These are phyloP conservation scores for Sarocladium brachiariae DNA, from an alignment of 2,329 filamentous ascomycete genomes.

Conservation along the genomic window DNA sequence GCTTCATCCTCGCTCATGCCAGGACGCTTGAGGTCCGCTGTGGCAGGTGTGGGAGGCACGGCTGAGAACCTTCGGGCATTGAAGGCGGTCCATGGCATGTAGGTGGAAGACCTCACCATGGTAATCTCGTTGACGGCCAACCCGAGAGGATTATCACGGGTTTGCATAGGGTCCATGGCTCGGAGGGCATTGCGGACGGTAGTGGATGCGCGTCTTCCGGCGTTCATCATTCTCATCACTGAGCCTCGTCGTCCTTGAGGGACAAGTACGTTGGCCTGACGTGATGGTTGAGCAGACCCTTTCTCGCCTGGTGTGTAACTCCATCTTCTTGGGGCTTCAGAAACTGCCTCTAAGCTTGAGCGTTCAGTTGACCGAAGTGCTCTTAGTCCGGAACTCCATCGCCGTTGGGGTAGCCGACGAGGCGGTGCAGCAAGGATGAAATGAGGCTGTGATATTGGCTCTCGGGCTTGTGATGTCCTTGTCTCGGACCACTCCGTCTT, in stretches of 20 bases:
- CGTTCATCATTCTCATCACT: neutral
- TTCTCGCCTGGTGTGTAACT: neutral
- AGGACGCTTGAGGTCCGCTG: neutral
- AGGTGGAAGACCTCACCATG: neutral
- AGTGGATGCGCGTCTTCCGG: neutral
- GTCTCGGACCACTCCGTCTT: neutral
- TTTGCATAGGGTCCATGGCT: neutral
- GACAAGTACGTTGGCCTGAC: too few relatives aligned
- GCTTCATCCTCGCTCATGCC: conserved; percentile 14
- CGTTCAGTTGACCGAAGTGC: neutral
- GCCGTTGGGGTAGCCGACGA: neutral
- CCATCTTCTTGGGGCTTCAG: neutral
- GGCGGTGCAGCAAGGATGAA: neutral
- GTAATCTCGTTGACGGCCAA: neutral
- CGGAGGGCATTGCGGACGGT: neutral
- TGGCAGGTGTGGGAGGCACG: neutral
- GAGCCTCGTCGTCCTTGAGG: neutral
- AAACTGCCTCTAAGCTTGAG: neutral
- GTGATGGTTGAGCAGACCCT: neutral
- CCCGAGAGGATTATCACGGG: neutral
- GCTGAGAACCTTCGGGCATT: conserved; percentile 10
- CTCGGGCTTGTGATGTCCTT: neutral
- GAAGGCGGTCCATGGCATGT: conserved; percentile 1
- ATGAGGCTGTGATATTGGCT: neutral
- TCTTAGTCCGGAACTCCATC: conserved; percentile 1